A percentile compares a stretch with the other conserved stretches of the same genome.
Evolutionary conservation across 164 flowering plant genomes (phyloP).

Genomic region (Euptelea pleiosperma): DNA sequence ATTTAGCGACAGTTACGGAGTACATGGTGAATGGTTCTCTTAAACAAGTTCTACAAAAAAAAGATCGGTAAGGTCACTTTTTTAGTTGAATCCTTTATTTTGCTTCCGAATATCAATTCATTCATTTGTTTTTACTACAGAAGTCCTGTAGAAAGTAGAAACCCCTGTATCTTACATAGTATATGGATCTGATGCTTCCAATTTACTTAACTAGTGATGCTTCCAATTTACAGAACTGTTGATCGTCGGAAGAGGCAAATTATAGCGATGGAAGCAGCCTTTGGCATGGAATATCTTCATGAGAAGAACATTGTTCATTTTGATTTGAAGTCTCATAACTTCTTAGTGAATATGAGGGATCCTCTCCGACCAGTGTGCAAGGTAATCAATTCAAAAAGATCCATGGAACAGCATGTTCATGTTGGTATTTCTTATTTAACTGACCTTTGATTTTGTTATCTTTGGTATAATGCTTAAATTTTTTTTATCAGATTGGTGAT

Average conservation of each 20-base stretch:
- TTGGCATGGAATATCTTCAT: slow-evolving; percentile 57
- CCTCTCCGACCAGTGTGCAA: slow-evolving; percentile 53
- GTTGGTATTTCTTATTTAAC: background rate
- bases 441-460: background rate
- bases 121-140: too few relatives aligned
- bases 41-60: slow-evolving; percentile 37
- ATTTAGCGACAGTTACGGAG: slow-evolving; percentile 45
- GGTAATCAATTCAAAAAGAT: slow-evolving; percentile 20
- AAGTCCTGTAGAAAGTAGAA: too few relatives aligned
- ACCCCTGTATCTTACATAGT: too few relatives aligned
- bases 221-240: slow-evolving; percentile 43
- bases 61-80: slow-evolving; percentile 34
- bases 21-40: slow-evolving; percentile 59
- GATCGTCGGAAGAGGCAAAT: slow-evolving; percentile 54
- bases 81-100: background rate
- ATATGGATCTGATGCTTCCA: too few relatives aligned
- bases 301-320: slow-evolving; percentile 48
- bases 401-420: background rate
- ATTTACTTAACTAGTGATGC: too few relatives aligned
- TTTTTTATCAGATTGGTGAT: slow-evolving; percentile 51
- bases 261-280: slow-evolving; percentile 54
- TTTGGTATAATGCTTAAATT: too few relatives aligned
- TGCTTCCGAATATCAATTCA: too few relatives aligned
- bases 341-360: slow-evolving; percentile 48
- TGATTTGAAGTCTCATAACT: slow-evolving; percentile 49